Conservation (phyloP, 2,329 filamentous ascomycete genomes). For the Furcasterigmium sp. region DNA sequence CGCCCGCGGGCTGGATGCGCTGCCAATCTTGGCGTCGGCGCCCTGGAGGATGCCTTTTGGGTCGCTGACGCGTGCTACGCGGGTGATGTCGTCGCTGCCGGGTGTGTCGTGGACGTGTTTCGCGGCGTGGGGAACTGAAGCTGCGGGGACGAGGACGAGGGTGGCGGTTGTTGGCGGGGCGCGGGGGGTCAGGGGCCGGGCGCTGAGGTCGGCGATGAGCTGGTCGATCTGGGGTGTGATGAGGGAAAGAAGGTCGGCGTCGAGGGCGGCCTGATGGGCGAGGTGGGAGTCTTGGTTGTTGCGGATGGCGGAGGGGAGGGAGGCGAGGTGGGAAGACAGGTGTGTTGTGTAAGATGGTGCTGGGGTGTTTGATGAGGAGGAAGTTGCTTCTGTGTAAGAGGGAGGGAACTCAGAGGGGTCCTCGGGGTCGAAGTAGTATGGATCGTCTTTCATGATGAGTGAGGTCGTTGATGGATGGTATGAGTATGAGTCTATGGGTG, state of each 20-base stretch:
- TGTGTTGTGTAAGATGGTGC: constrained; percentile 21
- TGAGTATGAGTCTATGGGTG: too few species aligned
- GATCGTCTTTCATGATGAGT: too few species aligned
- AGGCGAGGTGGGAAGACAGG: constrained; percentile 29
- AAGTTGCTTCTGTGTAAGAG: constrained; percentile 6
- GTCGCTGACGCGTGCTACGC: constrained; percentile 23
- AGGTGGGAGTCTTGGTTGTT: constrained; percentile 23
- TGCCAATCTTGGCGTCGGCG: not conserved
- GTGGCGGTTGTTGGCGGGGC: constrained; percentile 29
- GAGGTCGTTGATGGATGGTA: too few species aligned
- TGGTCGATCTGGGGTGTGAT: constrained; percentile 35
- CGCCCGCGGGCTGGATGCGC: too few species aligned
- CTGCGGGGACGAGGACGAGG: constrained; percentile 38
- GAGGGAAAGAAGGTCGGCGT: constrained; percentile 31
- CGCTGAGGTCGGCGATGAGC: constrained; percentile 34
- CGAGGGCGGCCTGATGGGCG: constrained; percentile 27
- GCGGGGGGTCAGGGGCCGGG: constrained; percentile 26
- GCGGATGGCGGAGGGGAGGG: constrained; percentile 23
- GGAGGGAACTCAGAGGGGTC: constrained; percentile 12
- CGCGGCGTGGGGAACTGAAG: constrained; percentile 31
- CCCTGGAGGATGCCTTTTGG: not conserved
- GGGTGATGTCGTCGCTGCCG: constrained; percentile 21
- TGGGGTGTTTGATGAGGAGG: constrained; percentile 18
- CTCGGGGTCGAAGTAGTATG: too few species aligned
- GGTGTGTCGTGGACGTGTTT: constrained; percentile 25